phyloP scores from a whole-genome alignment of 2,329 filamentous ascomycete genomes.

The Calonectria naviculata region DNA sequence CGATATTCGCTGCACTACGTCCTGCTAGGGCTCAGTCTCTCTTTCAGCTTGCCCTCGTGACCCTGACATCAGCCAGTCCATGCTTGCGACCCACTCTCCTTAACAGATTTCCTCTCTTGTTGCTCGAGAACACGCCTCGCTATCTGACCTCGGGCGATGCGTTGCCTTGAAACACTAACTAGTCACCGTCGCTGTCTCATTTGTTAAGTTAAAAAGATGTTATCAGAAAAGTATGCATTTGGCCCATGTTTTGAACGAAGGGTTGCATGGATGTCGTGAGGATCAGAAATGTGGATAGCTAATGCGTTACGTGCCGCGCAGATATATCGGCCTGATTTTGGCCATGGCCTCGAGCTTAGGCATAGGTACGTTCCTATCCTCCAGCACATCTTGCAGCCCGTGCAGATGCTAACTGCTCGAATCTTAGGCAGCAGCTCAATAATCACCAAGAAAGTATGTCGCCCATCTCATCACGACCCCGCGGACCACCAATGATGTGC shows the following conservation, averaged over 20 bases:
- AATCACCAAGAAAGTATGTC: conserved; percentile 2
- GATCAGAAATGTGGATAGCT: neutral
- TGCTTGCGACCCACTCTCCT: neutral
- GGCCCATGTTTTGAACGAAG: neutral
- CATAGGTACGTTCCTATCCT: neutral
- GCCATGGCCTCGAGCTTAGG: conserved; percentile 5
- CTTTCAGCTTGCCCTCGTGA: neutral
- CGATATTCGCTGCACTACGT: neutral
- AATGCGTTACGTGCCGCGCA: neutral
- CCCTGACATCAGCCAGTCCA: neutral
- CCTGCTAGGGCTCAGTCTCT: neutral
- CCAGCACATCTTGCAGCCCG: neutral
- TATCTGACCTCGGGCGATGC: neutral
- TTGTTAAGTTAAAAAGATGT: neutral
- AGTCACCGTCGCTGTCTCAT: neutral
- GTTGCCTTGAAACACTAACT: neutral
- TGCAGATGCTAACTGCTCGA: neutral
- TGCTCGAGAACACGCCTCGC: neutral
- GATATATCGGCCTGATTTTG: neutral
- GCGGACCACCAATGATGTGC: neutral
- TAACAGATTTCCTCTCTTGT: neutral
- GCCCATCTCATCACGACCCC: neutral
- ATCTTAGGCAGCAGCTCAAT: neutral
- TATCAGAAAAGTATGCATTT: neutral
- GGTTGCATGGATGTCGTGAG: no score